Base-by-base conservation (phyloP, 805 yeast genomes). In the Blastobotrys muscicola region DNA sequence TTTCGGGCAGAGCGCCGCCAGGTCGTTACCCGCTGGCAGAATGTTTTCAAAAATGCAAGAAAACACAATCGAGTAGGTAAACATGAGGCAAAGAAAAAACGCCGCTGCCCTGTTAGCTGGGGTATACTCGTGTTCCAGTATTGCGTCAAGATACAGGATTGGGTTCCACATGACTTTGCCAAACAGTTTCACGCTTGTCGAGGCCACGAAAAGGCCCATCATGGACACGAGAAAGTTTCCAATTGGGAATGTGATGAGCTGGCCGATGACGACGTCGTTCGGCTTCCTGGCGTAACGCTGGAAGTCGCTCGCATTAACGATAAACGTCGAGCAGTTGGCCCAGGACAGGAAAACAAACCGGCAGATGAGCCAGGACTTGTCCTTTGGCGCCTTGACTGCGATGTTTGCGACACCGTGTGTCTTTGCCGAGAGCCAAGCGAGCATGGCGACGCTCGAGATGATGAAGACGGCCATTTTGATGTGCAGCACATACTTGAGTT, bases 21-120 rank as follows among this genome's bases (percentile, higher is more conserved):
- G 59, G 45, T 72, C 77, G 1, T 72, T 72, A 16, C 75, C 76
- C 38, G 71, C 68, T 1, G 74, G 65, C 36, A 72, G 61, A 11
- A 74, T 69, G 56, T 72, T 72, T 29, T 75, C 76, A 13, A 44
- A 44, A 15, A 47, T 39, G 39, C 48, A 47, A 1, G 48, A 45
- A 29, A 45, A 41, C 13, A 47, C 11, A 8, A 34, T 13, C 8
- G 50, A 47, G 36, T 35, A 45, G 7, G 48, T 45, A 35, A 47
- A 45, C 33, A 41, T 14, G 11, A 45, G 41, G 3, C 41, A 43
- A 2, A 45, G 31, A 33, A 47, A 47, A 30, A 47, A 47, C 16
- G 32, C 33, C 26, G 36, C 50, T n/a, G 50, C 50, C 14, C 50
- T 43, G 26, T 35, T 40, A 2, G 38, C 32, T 3, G 48, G 34